Base-by-base conservation (phyloP, 192 early-diverging fungal genomes). In the Rhizophlyctis rosea region DNA sequence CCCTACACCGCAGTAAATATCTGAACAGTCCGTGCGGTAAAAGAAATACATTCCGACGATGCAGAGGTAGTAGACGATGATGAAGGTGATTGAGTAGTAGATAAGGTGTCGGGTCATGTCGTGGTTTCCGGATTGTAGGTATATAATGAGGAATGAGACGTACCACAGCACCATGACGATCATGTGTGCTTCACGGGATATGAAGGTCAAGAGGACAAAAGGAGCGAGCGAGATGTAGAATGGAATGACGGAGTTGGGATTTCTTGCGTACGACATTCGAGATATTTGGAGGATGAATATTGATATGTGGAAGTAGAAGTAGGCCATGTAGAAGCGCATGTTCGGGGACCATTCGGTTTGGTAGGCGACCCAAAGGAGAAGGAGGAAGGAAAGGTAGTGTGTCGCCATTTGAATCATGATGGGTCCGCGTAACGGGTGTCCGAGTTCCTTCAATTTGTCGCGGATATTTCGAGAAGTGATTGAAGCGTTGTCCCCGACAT, bases 111-210 rank as follows among this genome's bases (percentile, higher is more conserved):
- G 48, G 33, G 34, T 30, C 51, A 77, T 14, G 29, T 73, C 49
- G 23, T 65, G 54, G 24, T 68, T 35, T 24, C 76, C 76, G 24
- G 66, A 68, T 44, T 77, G 76, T 34, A 77, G 55, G 54, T 60
- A 77, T 32, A 77, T 67, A 16, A 75, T 44, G 29, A 77, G 47
- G 61, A 77, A 71, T 31, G 67, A 62, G 18, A 68, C 53, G 52
- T 70, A 77, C 76, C 76, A 77, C 14, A 77, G 55, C 44, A 75
- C 56, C 56, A 75, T 72, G 13, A 54, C 69, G 13, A 77, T 50
- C 50, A 65, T 50, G 54, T 77, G 76, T 2, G 65, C 62, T 39
- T 77, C 72, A 7, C 76, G 63, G 3, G 76, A 75, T 35, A 77
- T 74, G 32, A 75, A 54, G 13, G 66, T 67, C 16, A 75, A 28